These are phyloP conservation scores for Avena atlantica DNA, from an alignment of 176 grass and related monocot genomes.

Conservation along the genomic window DNA sequence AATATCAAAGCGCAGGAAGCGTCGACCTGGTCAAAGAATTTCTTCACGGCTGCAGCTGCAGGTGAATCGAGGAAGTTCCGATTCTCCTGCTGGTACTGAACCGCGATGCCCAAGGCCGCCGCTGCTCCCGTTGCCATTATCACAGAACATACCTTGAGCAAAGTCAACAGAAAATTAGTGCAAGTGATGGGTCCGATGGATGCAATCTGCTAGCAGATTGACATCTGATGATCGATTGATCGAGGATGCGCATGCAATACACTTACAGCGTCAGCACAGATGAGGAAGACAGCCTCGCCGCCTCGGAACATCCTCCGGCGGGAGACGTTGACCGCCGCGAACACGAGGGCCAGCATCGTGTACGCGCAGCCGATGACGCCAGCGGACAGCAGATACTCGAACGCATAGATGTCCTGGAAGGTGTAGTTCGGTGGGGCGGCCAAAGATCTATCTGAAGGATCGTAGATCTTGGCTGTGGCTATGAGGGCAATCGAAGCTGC, in stretches of 20 bases:
- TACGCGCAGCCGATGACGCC: neutral
- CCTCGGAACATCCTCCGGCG: neutral
- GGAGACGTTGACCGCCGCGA: neutral
- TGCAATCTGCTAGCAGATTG: neutral
- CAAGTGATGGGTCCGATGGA: neutral
- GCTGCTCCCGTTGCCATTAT: neutral
- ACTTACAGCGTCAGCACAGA: neutral
- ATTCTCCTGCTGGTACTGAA: neutral
- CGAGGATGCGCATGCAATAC: neutral
- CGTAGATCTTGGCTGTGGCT: neutral
- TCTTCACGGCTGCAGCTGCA: neutral
- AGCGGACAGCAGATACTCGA: neutral
- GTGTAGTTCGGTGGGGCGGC: neutral
- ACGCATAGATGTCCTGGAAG: neutral
- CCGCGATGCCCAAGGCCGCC: neutral
- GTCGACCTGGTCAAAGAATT: conserved; percentile 6
- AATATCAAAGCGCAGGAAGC: neutral
- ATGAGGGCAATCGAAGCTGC: neutral
- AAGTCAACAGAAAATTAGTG: neutral
- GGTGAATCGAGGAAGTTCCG: neutral
- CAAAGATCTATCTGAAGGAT: neutral
- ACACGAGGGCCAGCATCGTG: neutral
- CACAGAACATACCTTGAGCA: neutral
- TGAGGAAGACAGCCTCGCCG: neutral
- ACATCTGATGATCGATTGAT: neutral